phyloP scores from a whole-genome alignment of 192 early-diverging fungal genomes.

The Paraglomus occultum region DNA sequence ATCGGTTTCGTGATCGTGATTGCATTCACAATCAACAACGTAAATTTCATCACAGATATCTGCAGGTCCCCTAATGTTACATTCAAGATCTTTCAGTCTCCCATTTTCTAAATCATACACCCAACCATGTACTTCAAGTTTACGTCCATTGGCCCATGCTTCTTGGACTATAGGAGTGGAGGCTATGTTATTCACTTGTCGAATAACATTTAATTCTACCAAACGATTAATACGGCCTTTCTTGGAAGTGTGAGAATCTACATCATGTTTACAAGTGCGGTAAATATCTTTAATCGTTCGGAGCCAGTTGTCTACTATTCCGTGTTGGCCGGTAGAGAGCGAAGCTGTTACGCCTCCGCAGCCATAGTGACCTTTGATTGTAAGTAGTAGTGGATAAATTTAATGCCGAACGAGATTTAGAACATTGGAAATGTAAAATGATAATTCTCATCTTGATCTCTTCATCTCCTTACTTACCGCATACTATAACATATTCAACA shows the following conservation, averaged over 20 bases:
- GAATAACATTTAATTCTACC: slow-evolving; percentile 75
- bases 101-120: slow-evolving; percentile 66
- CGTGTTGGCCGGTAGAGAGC: slow-evolving; percentile 58
- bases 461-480: slow-evolving; percentile 67
- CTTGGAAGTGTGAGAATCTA: slow-evolving; percentile 43
- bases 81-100: slow-evolving; percentile 34
- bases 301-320: slow-evolving; percentile 91
- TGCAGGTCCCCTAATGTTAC: slow-evolving; percentile 25
- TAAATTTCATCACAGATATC: slow-evolving; percentile 26
- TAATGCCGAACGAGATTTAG: no score
- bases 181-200: slow-evolving; percentile 67
- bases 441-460: no score
- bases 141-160: slow-evolving; percentile 73
- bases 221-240: slow-evolving; percentile 50
- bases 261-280: slow-evolving; percentile 46
- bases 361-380: slow-evolving; percentile 59
- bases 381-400: no score
- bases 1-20: no score
- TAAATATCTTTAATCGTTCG: slow-evolving; percentile 84
- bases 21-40: no score
- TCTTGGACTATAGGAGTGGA: slow-evolving; percentile 77
- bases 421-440: not conserved
- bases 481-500: slow-evolving; percentile 93
- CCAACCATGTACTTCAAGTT: slow-evolving; percentile 74
- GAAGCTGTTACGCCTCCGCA: slow-evolving; percentile 73